Conservation (phyloP, 2,329 filamentous ascomycete species). For the Xylariaceae sp. region DNA sequence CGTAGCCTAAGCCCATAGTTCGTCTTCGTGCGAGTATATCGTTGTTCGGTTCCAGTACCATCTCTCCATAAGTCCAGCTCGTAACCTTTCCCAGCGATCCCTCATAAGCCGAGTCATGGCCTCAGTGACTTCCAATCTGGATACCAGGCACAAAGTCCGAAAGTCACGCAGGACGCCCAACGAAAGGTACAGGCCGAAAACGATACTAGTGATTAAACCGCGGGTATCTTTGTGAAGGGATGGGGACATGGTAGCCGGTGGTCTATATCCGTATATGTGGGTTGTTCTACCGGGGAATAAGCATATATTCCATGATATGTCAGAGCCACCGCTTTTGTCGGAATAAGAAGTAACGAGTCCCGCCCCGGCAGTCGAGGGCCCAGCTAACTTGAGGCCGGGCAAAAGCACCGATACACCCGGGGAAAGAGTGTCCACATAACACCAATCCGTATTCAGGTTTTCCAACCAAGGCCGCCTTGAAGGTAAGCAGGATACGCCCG, state of each 20-base stretch:
- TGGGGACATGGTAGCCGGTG: slow-evolving; percentile 66
- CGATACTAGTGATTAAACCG: slow-evolving; percentile 67
- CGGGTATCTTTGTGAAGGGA: slow-evolving; percentile 64
- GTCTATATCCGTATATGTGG: slow-evolving; percentile 74
- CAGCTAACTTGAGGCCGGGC: slow-evolving; percentile 64
- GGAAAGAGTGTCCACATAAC: slow-evolving; percentile 63
- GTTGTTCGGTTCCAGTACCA: slow-evolving; percentile 47
- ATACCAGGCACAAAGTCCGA: slow-evolving; percentile 64
- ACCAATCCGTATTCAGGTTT: slow-evolving; percentile 66
- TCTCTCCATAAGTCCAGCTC: slow-evolving; percentile 54
- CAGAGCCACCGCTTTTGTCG: slow-evolving; percentile 28
- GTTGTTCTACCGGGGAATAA: slow-evolving; percentile 65
- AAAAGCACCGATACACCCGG: slow-evolving; percentile 63
- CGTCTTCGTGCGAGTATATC: slow-evolving; percentile 37
- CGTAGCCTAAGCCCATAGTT: slow-evolving; percentile 63
- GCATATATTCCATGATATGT: slow-evolving; percentile 35
- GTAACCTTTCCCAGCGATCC: slow-evolving; percentile 60
- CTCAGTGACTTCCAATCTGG: slow-evolving; percentile 64
- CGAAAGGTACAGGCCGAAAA: slow-evolving; percentile 68
- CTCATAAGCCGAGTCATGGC: slow-evolving; percentile 62
- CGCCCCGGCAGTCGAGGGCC: slow-evolving; percentile 49
- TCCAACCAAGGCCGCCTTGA: slow-evolving; percentile 59
- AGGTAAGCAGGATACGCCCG: slow-evolving; percentile 59
- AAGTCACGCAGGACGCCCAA: slow-evolving; percentile 70
- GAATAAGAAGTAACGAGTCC: slow-evolving; percentile 58